phyloP scores from a whole-genome alignment of 805 yeast species.

The Pichia rugopelliculosa region DNA sequence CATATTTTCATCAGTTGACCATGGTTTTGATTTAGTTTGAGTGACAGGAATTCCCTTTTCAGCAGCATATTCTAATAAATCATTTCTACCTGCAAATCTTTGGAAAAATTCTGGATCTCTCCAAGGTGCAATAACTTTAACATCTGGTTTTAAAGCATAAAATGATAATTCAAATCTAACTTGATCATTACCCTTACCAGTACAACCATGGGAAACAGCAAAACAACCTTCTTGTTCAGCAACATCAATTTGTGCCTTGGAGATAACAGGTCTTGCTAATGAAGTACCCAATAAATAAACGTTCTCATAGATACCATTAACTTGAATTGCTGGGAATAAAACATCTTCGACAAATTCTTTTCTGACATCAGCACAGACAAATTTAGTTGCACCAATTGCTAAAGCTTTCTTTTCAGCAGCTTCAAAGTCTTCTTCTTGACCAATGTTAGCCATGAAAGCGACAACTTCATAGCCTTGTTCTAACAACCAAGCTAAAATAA shows the following conservation, averaged over 20 bases:
- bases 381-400: constrained; percentile 95
- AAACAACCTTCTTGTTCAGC: constrained; percentile 98
- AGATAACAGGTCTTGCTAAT: constrained; percentile 97
- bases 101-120: constrained; percentile 92
- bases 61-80: constrained; percentile 88
- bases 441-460: constrained; percentile 97
- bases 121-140: constrained; percentile 98
- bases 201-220: constrained; percentile 98
- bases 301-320: constrained; percentile 96
- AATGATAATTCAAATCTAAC: constrained; percentile 95
- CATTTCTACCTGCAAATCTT: constrained; percentile 97
- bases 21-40: constrained; percentile 98
- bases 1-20: constrained; percentile 99
- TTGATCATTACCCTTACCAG: constrained; percentile 99
- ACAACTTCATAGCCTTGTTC: constrained; percentile 98
- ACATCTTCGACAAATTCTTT: constrained; percentile 90
- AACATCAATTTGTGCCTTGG: constrained; percentile 94
- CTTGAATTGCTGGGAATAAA: constrained; percentile 93
- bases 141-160: constrained; percentile 97
- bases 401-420: constrained; percentile 95
- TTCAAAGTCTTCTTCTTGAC: constrained; percentile 98
- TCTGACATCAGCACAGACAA: constrained; percentile 90
- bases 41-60: constrained; percentile 88
- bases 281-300: constrained; percentile 96
- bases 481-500: constrained; percentile 94